Base-by-base conservation (phyloP, 2,329 filamentous ascomycete species). In the Aurifilum marmelostoma region DNA sequence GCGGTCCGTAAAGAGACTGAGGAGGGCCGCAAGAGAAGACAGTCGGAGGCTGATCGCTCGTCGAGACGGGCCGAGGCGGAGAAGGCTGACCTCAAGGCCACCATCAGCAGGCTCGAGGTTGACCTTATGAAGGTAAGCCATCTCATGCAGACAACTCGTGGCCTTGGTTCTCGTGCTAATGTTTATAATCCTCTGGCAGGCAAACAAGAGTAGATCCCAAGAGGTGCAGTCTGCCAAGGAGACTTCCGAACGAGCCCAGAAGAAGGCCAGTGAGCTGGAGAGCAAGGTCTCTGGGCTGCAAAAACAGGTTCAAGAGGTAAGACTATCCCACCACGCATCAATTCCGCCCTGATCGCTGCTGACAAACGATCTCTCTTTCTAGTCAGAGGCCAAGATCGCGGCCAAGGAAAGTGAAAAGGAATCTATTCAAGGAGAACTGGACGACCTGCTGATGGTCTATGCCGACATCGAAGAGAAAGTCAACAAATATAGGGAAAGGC, bases 381-480 rank as follows among this genome's bases (percentile, higher is more conserved):
- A 58, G 52, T 27, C 59, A 14, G 69, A 69, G 21, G 74, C 76
- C 50, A 71, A 73, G 41, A 63, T 68, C 29, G 60, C 43, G 14
- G 24, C 41, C 72, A 89, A 87, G 71, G 87, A 89, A 73, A 85
- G 88, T 70, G 88, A 91, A 69, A 88, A 87, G 67, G 84, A 88
- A 71, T 80, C 85, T 1, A 85, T 86, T 6, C 92, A 95, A 76
- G 84, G 87, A 2, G 92, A 96, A 78, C 83, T 95, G 60, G 92
- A 96, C 73, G 92, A 96, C 77, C 83, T 95, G 66, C 81, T 96
- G 47, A 91, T 95, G 81, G 90, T 96, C 6, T 93, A 94, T 78
- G 89, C 88, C 18, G 92, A 96, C 76, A 76, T 94, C 24, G 92
- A 96, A 54, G 91, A 93, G 66, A 95, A 94, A 80, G 83, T 89